Evolutionary conservation across 2,329 filamentous ascomycete genomes (phyloP), one percentile per base, ranked within the genome.

Genomic region (Trichoderma koningiopsis): DNA sequence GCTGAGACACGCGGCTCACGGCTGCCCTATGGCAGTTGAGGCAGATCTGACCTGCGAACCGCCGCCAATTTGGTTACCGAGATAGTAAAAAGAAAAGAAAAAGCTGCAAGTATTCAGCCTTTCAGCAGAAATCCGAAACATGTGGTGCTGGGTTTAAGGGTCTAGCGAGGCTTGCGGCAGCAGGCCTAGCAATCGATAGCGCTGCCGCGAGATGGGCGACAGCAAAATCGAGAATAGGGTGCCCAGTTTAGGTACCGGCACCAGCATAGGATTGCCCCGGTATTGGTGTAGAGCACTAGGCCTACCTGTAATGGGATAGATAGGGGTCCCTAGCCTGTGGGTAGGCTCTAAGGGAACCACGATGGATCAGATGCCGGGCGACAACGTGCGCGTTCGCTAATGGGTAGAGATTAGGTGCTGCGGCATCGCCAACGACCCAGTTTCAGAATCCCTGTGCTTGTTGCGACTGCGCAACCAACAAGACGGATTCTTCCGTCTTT

Each of bases 391-490:
- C 4, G 22, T 37, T 37, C n/a, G 13, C 5, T 52, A 43, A 29
- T 27, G 19, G 59, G 37, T 27, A 49, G 47, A 35, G 11, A 35
- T 35, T 11, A 31, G 27, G 10, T 11, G 22, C 58, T n/a, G 8
- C 43, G 60, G 29, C 22, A 40, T 24, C 31, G 27, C 27, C n/a
- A 29, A 7, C 27, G 22, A 27, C 10, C 13, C 62, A 7, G 63
- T 66, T 58, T 66, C 53, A 66, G 35, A 29, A 66, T 58, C 63
- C 63, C 37, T 66, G 63, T 22, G 53, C 37, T 37, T 19, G 40
- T 55, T 24, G 13, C 47, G 22, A 24, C 13, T 49, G 22, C 47
- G 22, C n/a, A n/a, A n/a, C 40, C 19, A 8, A 6, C 19, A 43
- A 19, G 22, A 11, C 7, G 19, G 47, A 6, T 22, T 49, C 1